Percentiles rank a stretch among this genome's conserved stretches.
phyloP scores from a whole-genome alignment of 306 rosid species.

The Glycine latifolia region DNA sequence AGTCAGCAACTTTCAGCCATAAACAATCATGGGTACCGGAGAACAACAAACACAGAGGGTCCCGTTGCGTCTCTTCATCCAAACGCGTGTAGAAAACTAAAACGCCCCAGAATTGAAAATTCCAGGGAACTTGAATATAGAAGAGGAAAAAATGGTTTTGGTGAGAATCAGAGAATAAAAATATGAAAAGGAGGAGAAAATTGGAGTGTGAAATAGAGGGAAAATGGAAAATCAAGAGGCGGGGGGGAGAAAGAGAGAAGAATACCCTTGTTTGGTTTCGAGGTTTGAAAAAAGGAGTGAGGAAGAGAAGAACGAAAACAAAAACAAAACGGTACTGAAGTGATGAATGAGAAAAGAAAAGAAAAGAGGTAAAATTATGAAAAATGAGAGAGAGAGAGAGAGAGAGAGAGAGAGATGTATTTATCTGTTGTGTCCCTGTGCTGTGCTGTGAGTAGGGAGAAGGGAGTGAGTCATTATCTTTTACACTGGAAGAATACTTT shows the following conservation, averaged over 20 bases:
- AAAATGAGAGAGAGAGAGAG: background rate
- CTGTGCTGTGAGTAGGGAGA: background rate
- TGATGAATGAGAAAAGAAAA: slow-evolving; percentile 17
- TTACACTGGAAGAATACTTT: slow-evolving; percentile 7
- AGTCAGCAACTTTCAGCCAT: slow-evolving; percentile 37
- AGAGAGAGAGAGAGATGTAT: background rate
- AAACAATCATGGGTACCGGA: slow-evolving; percentile 37
- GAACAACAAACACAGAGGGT: background rate
- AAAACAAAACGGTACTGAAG: slow-evolving; percentile 27
- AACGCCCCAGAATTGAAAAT: slow-evolving; percentile 34
- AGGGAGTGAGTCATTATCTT: background rate
- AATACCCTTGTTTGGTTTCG: slow-evolving; percentile 43
- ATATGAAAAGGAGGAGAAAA: slow-evolving; percentile 20
- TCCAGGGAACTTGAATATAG: slow-evolving; percentile 23
- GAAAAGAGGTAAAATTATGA: slow-evolving; percentile 9
- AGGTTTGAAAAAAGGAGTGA: slow-evolving; percentile 40
- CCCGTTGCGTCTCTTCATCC: background rate
- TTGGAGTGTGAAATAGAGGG: slow-evolving; percentile 33
- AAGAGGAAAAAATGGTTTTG: background rate
- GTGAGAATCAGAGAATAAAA: slow-evolving; percentile 26
- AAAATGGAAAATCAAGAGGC: background rate
- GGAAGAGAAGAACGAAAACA: background rate
- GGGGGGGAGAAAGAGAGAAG: background rate
- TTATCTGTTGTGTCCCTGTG: slow-evolving; percentile 40
- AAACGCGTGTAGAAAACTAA: slow-evolving; percentile 28